Evolutionary conservation across 805 yeast species (phyloP).

Genomic region (Blastobotrys mokoenaii): DNA sequence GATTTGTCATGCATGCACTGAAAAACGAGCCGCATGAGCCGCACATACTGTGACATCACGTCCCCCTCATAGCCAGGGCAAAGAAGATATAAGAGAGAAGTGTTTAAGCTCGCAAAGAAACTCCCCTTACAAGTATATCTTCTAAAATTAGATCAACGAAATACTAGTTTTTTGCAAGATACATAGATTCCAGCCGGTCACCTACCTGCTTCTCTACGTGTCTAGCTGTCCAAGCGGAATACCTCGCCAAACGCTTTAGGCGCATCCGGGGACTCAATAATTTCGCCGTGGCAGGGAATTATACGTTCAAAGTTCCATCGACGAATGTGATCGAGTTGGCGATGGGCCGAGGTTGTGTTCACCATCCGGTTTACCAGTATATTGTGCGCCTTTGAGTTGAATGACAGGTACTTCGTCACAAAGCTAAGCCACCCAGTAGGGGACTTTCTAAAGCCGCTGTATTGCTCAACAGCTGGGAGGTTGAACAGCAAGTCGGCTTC

Average conservation of each 20-base stretch:
- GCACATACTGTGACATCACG: too few species aligned
- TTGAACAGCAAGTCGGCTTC: conserved; percentile 58
- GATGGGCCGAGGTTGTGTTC: conserved; percentile 15
- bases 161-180: too few species aligned
- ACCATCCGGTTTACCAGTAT: conserved; percentile 24
- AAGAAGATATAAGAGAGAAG: too few species aligned
- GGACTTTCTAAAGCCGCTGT: conserved; percentile 37
- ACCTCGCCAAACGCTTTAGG: conserved; percentile 1
- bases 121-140: too few species aligned
- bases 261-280: conserved; percentile 36
- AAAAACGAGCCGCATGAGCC: too few species aligned
- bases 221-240: too few species aligned
- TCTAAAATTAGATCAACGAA: too few species aligned
- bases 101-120: too few species aligned
- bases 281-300: conserved; percentile 54
- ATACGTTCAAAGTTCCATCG: conserved; percentile 42
- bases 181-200: background rate
- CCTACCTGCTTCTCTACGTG: too few species aligned
- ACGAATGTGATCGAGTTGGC: conserved; percentile 23
- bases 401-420: conserved; percentile 34
- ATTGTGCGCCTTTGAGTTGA: conserved; percentile 33
- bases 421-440: conserved; percentile 41
- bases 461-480: conserved; percentile 42
- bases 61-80: too few species aligned
- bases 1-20: too few species aligned